phyloP scores from a whole-genome alignment of 768 basidiomycete species.

The Stropharia rugosoannulata region DNA sequence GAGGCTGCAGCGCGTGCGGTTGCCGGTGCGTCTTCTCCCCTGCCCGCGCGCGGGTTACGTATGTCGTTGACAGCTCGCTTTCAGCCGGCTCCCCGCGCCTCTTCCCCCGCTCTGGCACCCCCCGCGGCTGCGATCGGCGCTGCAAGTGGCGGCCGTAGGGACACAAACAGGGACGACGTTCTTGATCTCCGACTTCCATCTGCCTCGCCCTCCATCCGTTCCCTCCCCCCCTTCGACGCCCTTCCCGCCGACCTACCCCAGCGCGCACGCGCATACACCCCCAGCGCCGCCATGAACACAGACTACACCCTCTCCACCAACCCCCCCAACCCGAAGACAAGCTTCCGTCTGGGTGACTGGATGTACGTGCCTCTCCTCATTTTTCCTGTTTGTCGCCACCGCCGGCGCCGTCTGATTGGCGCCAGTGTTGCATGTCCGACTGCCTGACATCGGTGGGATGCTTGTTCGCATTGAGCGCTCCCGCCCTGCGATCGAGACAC shows the following conservation, averaged over 20 bases:
- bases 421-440: too few relatives aligned
- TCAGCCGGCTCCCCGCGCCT: constrained; percentile 14
- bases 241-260: constrained; percentile 23
- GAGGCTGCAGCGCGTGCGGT: constrained; percentile 47
- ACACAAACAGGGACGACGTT: too few relatives aligned
- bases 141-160: neutral
- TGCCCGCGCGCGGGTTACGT: constrained; percentile 6
- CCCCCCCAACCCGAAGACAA: constrained; percentile 67
- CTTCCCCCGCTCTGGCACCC: constrained; percentile 4
- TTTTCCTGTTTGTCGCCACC: constrained; percentile 17
- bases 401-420: neutral
- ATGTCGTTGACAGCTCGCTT: constrained; percentile 9
- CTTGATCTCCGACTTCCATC: too few relatives aligned
- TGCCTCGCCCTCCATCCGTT: neutral
- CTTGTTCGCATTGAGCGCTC: too few relatives aligned
- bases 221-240: too few relatives aligned
- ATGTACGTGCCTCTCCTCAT: constrained; percentile 49
- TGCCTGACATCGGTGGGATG: too few relatives aligned
- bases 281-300: constrained; percentile 19
- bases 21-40: constrained; percentile 7
- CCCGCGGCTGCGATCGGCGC: neutral
- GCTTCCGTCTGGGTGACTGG: constrained; percentile 73
- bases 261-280: constrained; percentile 20
- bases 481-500: too few relatives aligned
- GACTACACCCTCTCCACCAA: constrained; percentile 61